Percentiles rank a stretch among this genome's conserved stretches.
Evolutionary conservation across 2,329 filamentous ascomycete genomes (phyloP).

Genomic region (Ophiostoma sp.): DNA sequence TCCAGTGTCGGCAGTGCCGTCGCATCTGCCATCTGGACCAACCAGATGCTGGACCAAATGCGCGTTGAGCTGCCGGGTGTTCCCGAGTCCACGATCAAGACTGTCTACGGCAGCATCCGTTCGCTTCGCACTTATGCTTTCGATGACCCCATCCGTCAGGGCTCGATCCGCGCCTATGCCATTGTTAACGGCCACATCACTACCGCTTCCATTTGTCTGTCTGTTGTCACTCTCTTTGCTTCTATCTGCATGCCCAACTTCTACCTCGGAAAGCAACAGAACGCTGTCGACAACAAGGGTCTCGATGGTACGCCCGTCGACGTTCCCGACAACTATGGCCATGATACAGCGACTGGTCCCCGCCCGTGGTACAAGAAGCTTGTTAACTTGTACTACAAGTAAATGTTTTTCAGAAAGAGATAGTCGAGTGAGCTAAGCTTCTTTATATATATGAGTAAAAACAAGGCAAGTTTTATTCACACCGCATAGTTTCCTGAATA

Average conservation of each 20-base stretch:
- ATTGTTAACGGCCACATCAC: slow-evolving; percentile 36
- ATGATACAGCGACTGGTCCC: not conserved
- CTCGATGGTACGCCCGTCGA: slow-evolving; percentile 22
- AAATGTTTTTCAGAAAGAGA: too few species aligned
- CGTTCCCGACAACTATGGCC: not conserved
- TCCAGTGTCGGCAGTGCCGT: slow-evolving; percentile 50
- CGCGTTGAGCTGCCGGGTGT: slow-evolving; percentile 50
- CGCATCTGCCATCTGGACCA: slow-evolving; percentile 52
- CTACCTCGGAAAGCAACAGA: slow-evolving; percentile 33
- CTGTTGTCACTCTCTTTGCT: slow-evolving; percentile 38
- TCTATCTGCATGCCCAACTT: slow-evolving; percentile 46
- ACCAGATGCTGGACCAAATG: slow-evolving; percentile 49
- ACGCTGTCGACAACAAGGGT: slow-evolving; percentile 31
- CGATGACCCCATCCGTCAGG: slow-evolving; percentile 56
- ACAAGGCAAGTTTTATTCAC: too few species aligned
- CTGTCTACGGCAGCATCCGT: slow-evolving; percentile 53
- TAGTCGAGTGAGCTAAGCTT: too few species aligned
- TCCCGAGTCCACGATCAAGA: slow-evolving; percentile 42
- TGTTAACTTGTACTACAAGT: not conserved
- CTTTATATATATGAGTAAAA: too few species aligned
- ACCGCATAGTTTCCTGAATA: too few species aligned
- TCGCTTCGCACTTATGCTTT: slow-evolving; percentile 53
- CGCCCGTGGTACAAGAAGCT: not conserved
- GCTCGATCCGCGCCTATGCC: slow-evolving; percentile 61
- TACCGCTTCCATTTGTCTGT: slow-evolving; percentile 36